Evolutionary conservation across 768 basidiomycete species (phyloP), one percentile per base, ranked within the genome.

Genomic region (Lepiota subincarnata): DNA sequence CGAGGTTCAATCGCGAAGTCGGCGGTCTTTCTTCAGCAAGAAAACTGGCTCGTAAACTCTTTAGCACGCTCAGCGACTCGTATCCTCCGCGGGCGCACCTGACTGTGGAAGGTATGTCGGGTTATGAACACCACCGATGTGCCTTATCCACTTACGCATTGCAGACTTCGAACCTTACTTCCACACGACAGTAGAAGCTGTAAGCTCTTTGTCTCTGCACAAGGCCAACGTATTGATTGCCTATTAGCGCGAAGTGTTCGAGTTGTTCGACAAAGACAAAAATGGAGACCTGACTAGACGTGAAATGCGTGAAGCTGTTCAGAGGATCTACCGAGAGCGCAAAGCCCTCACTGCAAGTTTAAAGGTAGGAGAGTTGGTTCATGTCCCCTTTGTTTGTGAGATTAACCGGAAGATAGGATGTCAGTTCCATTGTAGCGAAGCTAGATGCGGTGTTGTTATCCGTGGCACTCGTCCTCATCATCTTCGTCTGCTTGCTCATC

Each of bases 241-340:
- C 14, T 34, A 44, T 6, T 62, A 87, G 82, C 79, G 85, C 53
- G 80, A 78, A 22, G 86, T 85, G 8, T 91, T 90, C 57, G 69
- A 72, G 11, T 57, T 89, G 5, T 90, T 90, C 56, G 89, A 91
- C 63, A 86, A 84, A 63, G 89, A 90, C 64, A 83, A 77, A n/a
- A 92, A 92, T 61, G 89, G 88, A 8, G 89, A 91, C 59, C 86
- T 91, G 43, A 77, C 75, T 2, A 89, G 83, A 64, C 74, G 71
- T 16, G 89, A 92, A 67, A 92, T 91, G 87, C 79, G 89, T 31
- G 86, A 88, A 61, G 86, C 86, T 1, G 89, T 92, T 6, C 86
- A 87, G 57, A 72, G 87, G 35, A 89, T 91, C 41, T 92, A 92
- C 62, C 74, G 79, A 44, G 89, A 92, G 64, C 79, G 89, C 14